Percentiles rank a stretch among this genome's conserved stretches.
These are phyloP conservation scores for Eutypa lata DNA, from an alignment of 2,329 filamentous ascomycete genomes.

Conservation along the genomic window DNA sequence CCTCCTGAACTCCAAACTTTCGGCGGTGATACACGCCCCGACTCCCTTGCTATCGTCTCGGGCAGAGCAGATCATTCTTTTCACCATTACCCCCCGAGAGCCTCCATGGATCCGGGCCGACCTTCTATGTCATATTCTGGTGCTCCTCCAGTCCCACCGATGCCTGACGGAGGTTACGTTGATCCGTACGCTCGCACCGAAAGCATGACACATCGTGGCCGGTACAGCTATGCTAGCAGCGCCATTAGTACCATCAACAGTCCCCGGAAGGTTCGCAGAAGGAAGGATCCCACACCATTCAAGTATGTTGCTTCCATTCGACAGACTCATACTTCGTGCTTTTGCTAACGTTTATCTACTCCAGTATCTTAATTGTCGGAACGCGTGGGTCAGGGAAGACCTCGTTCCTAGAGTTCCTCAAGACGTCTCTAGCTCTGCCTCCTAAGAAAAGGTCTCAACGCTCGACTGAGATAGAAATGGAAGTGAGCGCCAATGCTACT, in stretches of 20 bases:
- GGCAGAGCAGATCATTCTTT: conserved; percentile 30
- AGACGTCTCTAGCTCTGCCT: conserved; percentile 79
- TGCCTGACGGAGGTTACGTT: conserved; percentile 58
- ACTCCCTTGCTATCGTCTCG: conserved; percentile 30
- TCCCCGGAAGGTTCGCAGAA: conserved; percentile 83
- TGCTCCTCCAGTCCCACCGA: conserved; percentile 60
- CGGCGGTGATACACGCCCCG: conserved; percentile 29
- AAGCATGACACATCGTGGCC: conserved; percentile 95
- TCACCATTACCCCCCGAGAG: conserved; percentile 35
- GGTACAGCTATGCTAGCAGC: conserved; percentile 94
- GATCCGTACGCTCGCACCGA: conserved; percentile 82
- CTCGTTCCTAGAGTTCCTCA: conserved; percentile 93
- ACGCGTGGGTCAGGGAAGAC: conserved; percentile 88
- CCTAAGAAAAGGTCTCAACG: conserved; percentile 67
- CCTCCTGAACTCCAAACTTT: conserved; percentile 32
- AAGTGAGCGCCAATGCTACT: conserved; percentile 51
- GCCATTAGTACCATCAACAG: conserved; percentile 89
- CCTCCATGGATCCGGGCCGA: conserved; percentile 52
- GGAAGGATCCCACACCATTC: conserved; percentile 97
- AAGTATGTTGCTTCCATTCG: conserved; percentile 65
- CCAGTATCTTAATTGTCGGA: conserved; percentile 84
- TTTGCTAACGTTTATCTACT: conserved; percentile 13
- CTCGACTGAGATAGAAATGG: conserved; percentile 47
- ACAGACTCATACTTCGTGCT: not conserved
- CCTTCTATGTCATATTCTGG: conserved; percentile 38